Percentiles rank a stretch among this genome's conserved stretches.
These are phyloP conservation scores for Boletus huronensis DNA, from an alignment of 768 basidiomycete genomes.

Conservation along the genomic window DNA sequence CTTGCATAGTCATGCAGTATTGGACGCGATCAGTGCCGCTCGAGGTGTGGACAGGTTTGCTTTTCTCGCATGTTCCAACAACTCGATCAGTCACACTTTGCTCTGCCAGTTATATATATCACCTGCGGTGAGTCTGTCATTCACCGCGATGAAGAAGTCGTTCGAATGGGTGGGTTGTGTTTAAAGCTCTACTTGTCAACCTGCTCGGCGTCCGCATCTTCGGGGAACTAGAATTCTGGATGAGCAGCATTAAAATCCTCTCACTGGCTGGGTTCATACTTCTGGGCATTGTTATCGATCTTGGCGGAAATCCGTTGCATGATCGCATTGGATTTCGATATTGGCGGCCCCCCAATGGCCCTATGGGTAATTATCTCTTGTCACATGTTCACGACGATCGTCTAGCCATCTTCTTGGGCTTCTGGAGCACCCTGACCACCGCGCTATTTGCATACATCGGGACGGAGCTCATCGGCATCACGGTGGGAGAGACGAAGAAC, in stretches of 20 bases:
- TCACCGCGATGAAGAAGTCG: background rate
- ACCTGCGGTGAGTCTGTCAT: background rate
- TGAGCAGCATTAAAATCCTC: slow-evolving; percentile 63
- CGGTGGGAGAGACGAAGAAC: slow-evolving; percentile 59
- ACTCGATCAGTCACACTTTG: background rate
- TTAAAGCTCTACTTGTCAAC: slow-evolving; percentile 35
- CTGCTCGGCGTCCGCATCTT: slow-evolving; percentile 65
- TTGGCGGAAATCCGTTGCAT: slow-evolving; percentile 45
- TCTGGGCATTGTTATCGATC: slow-evolving; percentile 50
- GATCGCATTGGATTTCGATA: slow-evolving; percentile 40
- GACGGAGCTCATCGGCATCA: slow-evolving; percentile 74
- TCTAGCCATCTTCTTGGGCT: slow-evolving; percentile 59
- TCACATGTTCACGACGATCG: slow-evolving; percentile 46
- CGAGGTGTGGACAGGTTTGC: slow-evolving; percentile 5
- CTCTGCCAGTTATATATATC: background rate
- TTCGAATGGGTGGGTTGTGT: background rate
- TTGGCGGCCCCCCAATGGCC: slow-evolving; percentile 48
- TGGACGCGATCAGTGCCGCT: slow-evolving; percentile 2
- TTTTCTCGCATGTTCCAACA: background rate
- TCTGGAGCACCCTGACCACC: slow-evolving; percentile 69
- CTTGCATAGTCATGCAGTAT: slow-evolving; percentile 19
- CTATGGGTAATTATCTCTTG: slow-evolving; percentile 53
- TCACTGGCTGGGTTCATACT: slow-evolving; percentile 23
- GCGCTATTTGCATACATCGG: slow-evolving; percentile 73
- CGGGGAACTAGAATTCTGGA: slow-evolving; percentile 74